These are phyloP conservation scores for Pecoramyces ruminantium DNA, from an alignment of 192 early-diverging fungal species.

Conservation along the genomic window DNA sequence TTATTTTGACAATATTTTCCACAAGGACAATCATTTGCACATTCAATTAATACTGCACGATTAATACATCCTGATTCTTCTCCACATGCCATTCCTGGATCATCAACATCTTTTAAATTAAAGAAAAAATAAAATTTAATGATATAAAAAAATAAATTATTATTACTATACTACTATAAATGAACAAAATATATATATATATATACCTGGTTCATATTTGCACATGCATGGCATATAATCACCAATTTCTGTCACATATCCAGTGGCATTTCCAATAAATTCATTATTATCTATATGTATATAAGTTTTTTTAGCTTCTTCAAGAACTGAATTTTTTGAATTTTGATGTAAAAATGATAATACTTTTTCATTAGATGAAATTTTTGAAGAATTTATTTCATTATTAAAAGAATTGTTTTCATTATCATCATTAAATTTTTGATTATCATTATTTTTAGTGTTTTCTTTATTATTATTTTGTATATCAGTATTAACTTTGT, in stretches of 20 bases:
- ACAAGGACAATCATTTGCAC: slow-evolving; percentile 51
- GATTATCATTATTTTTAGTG: too few species aligned
- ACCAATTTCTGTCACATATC: slow-evolving; percentile 34
- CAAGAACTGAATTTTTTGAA: not conserved
- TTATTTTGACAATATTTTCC: slow-evolving; percentile 79
- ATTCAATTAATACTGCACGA: slow-evolving; percentile 11
- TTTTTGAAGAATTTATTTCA: too few species aligned
- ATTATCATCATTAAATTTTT: too few species aligned
- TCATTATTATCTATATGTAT: slow-evolving; percentile 48
- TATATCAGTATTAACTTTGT: too few species aligned
- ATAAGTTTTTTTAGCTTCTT: slow-evolving; percentile 41
- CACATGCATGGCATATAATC: slow-evolving; percentile 68
- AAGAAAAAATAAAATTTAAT: too few species aligned
- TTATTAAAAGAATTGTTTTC: too few species aligned
- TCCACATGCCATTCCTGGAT: slow-evolving; percentile 64
- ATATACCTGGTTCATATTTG: slow-evolving; percentile 44
- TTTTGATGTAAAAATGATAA: not conserved
- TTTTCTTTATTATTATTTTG: too few species aligned
- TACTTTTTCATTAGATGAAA: not conserved
- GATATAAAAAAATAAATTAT: too few species aligned
- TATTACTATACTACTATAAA: too few species aligned
- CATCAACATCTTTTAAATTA: slow-evolving; percentile 34
- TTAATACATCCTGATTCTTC: slow-evolving; percentile 83
- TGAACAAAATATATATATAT: too few species aligned
- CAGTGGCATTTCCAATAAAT: slow-evolving; percentile 51